Evolutionary conservation across 306 rosid genomes (phyloP).

Genomic region (Echinosophora koreensis): DNA sequence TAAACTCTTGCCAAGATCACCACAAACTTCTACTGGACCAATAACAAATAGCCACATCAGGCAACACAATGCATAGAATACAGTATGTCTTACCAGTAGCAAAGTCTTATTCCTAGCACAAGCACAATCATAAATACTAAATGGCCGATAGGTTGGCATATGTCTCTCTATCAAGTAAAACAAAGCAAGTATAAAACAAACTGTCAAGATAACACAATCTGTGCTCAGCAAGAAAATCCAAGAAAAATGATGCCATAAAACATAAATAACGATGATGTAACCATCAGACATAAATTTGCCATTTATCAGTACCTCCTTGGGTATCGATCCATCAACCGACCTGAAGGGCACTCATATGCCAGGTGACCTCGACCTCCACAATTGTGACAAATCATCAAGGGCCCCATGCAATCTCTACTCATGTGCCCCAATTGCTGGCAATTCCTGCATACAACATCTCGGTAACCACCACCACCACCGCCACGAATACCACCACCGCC

Average conservation of each 20-base stretch:
- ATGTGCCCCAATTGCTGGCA: slow-evolving; percentile 92
- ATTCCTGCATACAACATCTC: slow-evolving; percentile 88
- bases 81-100: slow-evolving; percentile 24
- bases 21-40: neutral
- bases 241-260: slow-evolving; percentile 14
- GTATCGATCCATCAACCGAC: slow-evolving; percentile 89
- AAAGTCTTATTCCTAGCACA: slow-evolving; percentile 48
- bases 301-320: slow-evolving; percentile 85
- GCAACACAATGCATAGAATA: slow-evolving; percentile 26
- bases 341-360: slow-evolving; percentile 98
- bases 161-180: slow-evolving; percentile 37
- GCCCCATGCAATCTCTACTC: slow-evolving; percentile 99
- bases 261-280: no score
- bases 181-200: no score
- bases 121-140: slow-evolving; percentile 34
- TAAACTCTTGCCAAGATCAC: neutral
- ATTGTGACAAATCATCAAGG: slow-evolving; percentile 94
- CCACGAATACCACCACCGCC: slow-evolving; percentile 48
- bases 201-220: slow-evolving; percentile 36
- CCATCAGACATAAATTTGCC: neutral
- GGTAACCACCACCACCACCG: slow-evolving; percentile 52
- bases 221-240: slow-evolving; percentile 19
- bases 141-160: slow-evolving; percentile 41
- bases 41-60: neutral
- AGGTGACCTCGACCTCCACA: slow-evolving; percentile 98